phyloP scores from a whole-genome alignment of 164 flowering plant genomes.

The Taxillus chinensis region DNA sequence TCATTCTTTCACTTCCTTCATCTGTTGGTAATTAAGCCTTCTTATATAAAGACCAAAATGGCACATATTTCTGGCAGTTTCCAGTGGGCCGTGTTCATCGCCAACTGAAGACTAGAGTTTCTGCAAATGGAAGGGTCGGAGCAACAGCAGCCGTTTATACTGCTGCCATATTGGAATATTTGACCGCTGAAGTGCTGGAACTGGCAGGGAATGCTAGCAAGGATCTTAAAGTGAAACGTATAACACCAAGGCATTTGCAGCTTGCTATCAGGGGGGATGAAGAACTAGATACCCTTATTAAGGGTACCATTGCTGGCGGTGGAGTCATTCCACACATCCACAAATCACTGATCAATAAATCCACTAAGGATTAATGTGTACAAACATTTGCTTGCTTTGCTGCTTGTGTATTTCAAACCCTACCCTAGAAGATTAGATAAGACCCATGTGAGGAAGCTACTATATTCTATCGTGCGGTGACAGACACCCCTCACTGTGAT shows the following conservation, averaged over 20 bases:
- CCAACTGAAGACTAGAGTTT: conserved; percentile 25
- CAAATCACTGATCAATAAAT: conserved; percentile 32
- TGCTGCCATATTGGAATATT: conserved; percentile 29
- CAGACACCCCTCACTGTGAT: not conserved
- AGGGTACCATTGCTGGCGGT: conserved; percentile 34
- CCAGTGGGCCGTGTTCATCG: conserved; percentile 35
- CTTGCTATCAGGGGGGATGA: conserved; percentile 33
- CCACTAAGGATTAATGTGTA: conserved; percentile 20
- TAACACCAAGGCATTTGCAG: conserved; percentile 31
- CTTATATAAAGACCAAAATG: no score
- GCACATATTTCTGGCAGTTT: conserved; percentile 13
- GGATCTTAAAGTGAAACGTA: conserved; percentile 33
- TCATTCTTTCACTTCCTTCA: no score
- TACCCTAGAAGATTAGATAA: not conserved
- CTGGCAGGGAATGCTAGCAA: conserved; percentile 35
- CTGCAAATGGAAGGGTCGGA: conserved; percentile 32
- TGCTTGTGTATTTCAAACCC: not conserved
- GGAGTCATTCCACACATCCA: conserved; percentile 37
- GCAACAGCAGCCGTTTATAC: conserved; percentile 34
- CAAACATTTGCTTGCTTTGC: not conserved
- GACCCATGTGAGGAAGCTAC: not conserved
- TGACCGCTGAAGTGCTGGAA: conserved; percentile 32
- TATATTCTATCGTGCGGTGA: not conserved
- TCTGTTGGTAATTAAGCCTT: no score
- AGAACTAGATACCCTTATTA: conserved; percentile 29